These are phyloP conservation scores for Austroboletus novae-zelandiae DNA, from an alignment of 1,284 basidiomycete genomes.

Conservation along the genomic window DNA sequence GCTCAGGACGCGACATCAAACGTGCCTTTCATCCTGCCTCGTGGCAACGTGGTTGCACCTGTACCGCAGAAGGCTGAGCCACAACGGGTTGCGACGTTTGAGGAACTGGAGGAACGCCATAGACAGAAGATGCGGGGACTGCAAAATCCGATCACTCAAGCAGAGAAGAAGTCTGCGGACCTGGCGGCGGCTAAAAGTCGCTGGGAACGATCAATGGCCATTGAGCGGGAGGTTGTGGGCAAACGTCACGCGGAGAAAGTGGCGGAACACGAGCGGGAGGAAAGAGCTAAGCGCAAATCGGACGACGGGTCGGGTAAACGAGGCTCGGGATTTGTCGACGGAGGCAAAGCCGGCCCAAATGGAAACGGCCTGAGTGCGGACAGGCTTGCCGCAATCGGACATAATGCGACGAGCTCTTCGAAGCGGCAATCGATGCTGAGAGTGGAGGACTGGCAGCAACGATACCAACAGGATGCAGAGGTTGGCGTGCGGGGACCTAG, in stretches of 20 bases:
- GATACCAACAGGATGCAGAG: conserved; percentile 57
- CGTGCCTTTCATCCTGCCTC: conserved; percentile 30
- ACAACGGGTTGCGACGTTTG: conserved; percentile 65
- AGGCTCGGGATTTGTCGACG: conserved; percentile 27
- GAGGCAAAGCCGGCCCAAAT: conserved; percentile 35
- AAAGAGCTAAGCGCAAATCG: conserved; percentile 43
- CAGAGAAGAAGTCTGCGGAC: conserved; percentile 68
- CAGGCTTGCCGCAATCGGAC: conserved; percentile 46
- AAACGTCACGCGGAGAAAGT: conserved; percentile 70
- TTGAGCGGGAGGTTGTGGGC: conserved; percentile 67
- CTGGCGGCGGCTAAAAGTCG: conserved; percentile 65
- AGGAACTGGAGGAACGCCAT: conserved; percentile 79
- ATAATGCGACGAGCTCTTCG: conserved; percentile 39
- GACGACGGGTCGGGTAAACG: conserved; percentile 38
- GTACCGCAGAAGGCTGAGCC: conserved; percentile 45
- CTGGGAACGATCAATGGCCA: conserved; percentile 70
- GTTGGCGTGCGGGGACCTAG: conserved; percentile 32
- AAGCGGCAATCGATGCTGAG: conserved; percentile 70
- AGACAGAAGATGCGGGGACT: conserved; percentile 73
- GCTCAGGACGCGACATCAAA: conserved; percentile 23
- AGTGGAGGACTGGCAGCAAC: conserved; percentile 80
- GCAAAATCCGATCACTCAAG: conserved; percentile 71
- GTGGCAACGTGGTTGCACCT: conserved; percentile 41
- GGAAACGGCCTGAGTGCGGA: conserved; percentile 58
- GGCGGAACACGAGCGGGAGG: conserved; percentile 48